Conservation (phyloP, 2,329 filamentous ascomycete species). For the Phialophora tarda region DNA sequence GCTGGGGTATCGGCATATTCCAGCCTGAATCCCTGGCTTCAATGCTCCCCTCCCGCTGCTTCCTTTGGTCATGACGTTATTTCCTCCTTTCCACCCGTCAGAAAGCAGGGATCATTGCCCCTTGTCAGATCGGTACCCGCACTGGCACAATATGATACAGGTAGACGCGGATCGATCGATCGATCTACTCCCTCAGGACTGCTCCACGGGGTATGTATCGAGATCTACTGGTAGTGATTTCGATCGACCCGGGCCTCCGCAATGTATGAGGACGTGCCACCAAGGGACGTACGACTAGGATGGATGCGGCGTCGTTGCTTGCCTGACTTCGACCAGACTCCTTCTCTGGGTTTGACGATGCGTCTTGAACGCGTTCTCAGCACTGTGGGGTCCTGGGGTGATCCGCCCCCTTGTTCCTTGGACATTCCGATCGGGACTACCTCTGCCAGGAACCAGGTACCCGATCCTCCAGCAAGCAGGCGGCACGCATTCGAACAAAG, state of each 20-base stretch:
- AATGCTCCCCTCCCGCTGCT: not conserved
- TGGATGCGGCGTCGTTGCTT: not conserved
- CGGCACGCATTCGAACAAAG: not conserved
- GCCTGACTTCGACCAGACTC: not conserved
- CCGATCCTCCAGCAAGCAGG: not conserved
- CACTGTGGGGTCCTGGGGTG: not conserved
- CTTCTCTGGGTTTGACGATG: not conserved
- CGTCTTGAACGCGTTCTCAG: not conserved
- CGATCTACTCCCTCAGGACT: not conserved
- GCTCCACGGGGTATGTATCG: not conserved
- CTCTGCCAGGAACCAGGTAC: conserved; percentile 4
- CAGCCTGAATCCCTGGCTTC: not conserved
- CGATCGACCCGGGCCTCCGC: not conserved
- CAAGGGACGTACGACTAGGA: not conserved
- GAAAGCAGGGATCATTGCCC: not conserved
- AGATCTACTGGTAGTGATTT: not conserved
- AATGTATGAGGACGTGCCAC: not conserved
- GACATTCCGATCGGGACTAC: not conserved
- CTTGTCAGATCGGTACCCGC: not conserved
- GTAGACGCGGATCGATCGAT: not conserved
- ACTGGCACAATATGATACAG: not conserved
- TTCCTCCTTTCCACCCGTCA: not conserved
- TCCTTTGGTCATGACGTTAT: not conserved
- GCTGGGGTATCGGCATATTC: not conserved
- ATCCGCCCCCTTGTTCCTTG: not conserved